Evolutionary conservation across 208 protist genomes (phyloP), one percentile per base, ranked within the genome.

Genomic region (Vickermania ingenoplastis): DNA sequence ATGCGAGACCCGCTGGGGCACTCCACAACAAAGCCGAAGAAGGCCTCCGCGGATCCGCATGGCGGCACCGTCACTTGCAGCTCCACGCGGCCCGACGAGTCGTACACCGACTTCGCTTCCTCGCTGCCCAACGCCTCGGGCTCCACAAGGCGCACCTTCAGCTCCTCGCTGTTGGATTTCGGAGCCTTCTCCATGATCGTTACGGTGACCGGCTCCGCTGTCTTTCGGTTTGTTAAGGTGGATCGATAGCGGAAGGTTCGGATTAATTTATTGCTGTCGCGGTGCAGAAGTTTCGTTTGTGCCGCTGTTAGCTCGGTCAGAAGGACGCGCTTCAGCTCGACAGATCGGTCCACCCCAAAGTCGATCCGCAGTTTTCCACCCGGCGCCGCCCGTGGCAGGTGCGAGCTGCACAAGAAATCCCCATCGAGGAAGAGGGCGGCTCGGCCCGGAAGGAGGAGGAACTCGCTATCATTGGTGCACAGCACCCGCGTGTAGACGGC

Each of bases 81-180:
- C 45, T 75, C 65, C 36, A 75, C 64, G 17, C 30, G 21, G n/a
- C 70, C 70, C 23, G 67, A 63, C 22, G 48, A 29, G 22, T 75
- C 64, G 2, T 69, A 49, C n/a, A 17, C 25, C 1, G 45, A 57
- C 17, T 41, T 55, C 26, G 24, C 49, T 36, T 67, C 59, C 1
- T 62, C 64, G 3, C 11, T 22, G 7, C 25, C 0, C 7, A 36
- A 31, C 13, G 58, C 41, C 27, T 57, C 50, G 24, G 70, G 70
- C 45, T 75, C 59, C 45, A 75, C 25, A 22, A 75, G 65, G 1
- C 53, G 58, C 21, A 75, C 70, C 2, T 60, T 36, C 23, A 75
- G 70, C 27, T 67, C 53, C 31, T 66, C 1, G n/a, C 67, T 59
- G 48, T 67, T 53, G 22, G 70, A 71, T 41, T 64, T 75, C 14